Evolutionary conservation across 2,329 filamentous ascomycete genomes (phyloP).

Genomic region (Fusarium sp.): DNA sequence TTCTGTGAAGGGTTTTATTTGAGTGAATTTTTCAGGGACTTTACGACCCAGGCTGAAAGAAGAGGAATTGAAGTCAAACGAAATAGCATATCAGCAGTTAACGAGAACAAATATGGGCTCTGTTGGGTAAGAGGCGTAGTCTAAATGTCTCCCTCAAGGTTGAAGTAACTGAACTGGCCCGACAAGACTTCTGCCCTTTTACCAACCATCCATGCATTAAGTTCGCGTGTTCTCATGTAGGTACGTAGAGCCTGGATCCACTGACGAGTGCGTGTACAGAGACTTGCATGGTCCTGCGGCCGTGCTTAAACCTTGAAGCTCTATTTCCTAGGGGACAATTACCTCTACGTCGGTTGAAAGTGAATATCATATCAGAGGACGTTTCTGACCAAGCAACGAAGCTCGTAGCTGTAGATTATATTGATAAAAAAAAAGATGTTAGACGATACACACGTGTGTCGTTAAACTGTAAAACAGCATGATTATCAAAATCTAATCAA

Average conservation of each 20-base stretch:
- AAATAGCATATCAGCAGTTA: not conserved
- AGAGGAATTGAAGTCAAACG: not conserved
- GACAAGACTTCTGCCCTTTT: not conserved
- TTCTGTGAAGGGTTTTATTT: not conserved
- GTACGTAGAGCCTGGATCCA: not conserved
- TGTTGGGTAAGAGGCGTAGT: not conserved
- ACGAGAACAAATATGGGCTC: not conserved
- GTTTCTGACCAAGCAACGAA: not conserved
- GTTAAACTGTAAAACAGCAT: not conserved
- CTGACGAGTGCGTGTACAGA: not conserved
- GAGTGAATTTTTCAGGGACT: not conserved
- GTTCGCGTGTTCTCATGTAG: constrained; percentile 7
- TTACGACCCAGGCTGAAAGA: not conserved
- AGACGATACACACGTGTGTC: not conserved
- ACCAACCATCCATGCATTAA: constrained; percentile 8
- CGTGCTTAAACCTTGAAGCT: constrained; percentile 3
- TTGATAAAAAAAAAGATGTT: not conserved
- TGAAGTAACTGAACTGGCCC: not conserved
- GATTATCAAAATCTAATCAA: not conserved
- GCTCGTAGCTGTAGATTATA: not conserved
- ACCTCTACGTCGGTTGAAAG: not conserved
- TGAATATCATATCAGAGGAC: not conserved
- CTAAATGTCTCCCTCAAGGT: not conserved
- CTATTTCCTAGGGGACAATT: not conserved
- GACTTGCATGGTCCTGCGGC: constrained; percentile 1